Evolutionary conservation across 768 basidiomycete species (phyloP).

Genomic region (Tulasnella calospora): DNA sequence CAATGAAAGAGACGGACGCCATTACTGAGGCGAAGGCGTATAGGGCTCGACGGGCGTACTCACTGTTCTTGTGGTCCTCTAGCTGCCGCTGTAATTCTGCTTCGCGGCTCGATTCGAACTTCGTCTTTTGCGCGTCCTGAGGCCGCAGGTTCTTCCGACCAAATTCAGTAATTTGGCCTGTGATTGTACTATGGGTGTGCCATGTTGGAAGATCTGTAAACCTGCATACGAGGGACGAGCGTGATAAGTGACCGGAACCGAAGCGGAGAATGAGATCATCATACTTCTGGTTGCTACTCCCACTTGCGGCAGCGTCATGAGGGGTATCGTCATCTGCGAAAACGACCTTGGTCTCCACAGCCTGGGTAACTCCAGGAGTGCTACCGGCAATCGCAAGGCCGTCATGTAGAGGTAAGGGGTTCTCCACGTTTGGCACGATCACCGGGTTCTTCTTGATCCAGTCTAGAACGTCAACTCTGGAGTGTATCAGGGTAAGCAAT

Average conservation of each 20-base stretch:
- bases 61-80: conserved; percentile 19
- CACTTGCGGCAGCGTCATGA: conserved; percentile 70
- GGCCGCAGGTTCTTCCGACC: conserved; percentile 52
- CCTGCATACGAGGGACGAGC: conserved; percentile 56
- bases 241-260: not conserved
- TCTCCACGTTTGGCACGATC: conserved; percentile 40
- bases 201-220: conserved; percentile 75
- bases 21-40: not conserved
- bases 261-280: conserved; percentile 22
- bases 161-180: conserved; percentile 83
- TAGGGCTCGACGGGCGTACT: not conserved
- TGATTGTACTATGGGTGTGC: conserved; percentile 94
- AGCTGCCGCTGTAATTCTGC: not conserved
- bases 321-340: conserved; percentile 86
- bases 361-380: conserved; percentile 49
- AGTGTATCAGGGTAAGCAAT: conserved; percentile 29
- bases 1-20: not conserved
- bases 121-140: not conserved
- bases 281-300: conserved; percentile 72
- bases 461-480: conserved; percentile 72
- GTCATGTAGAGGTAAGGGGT: conserved; percentile 46
- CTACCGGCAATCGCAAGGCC: conserved; percentile 73
- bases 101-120: not conserved
- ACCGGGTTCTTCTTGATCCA: conserved; percentile 72
- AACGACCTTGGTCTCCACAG: conserved; percentile 75